Evolutionary conservation across 2,329 filamentous ascomycete genomes (phyloP).

Genomic region (Colletotrichum shisoi): DNA sequence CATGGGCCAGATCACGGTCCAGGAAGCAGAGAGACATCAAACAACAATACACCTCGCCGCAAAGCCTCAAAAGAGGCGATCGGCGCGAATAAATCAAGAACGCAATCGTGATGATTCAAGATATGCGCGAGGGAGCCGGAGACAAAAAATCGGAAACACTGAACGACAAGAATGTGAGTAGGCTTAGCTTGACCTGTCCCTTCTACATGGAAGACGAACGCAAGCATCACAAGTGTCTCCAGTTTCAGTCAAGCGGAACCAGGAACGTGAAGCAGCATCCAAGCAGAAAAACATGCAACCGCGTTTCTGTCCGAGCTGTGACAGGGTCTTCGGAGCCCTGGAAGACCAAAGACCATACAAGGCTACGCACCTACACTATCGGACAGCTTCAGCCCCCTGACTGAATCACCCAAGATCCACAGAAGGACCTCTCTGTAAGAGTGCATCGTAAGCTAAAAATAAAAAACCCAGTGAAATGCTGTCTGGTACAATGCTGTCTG

Average conservation of each 20-base stretch:
- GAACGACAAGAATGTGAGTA: background rate
- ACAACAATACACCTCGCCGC: background rate
- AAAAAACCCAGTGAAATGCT: conserved; percentile 3
- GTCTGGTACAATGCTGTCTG: conserved; percentile 4
- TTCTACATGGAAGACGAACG: conserved; percentile 1
- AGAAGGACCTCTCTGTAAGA: background rate
- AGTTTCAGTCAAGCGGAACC: background rate
- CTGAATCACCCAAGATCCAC: background rate
- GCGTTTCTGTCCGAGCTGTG: conserved; percentile 3
- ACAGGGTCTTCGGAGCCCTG: background rate
- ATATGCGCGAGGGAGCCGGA: background rate
- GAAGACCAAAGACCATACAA: background rate
- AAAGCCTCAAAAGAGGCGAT: background rate
- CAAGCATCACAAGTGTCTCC: conserved; percentile 7
- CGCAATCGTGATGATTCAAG: background rate
- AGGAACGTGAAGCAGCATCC: conserved; percentile 27
- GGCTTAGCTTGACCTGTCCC: background rate
- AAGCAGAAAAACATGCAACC: background rate
- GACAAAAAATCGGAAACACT: background rate
- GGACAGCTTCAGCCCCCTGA: background rate
- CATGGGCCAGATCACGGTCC: background rate
- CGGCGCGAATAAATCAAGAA: background rate
- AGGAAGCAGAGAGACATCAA: background rate
- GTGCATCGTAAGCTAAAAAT: background rate
- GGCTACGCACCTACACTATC: background rate